Base-by-base conservation (phyloP, 2,329 filamentous ascomycete genomes). In the Pezicula carpinea region DNA sequence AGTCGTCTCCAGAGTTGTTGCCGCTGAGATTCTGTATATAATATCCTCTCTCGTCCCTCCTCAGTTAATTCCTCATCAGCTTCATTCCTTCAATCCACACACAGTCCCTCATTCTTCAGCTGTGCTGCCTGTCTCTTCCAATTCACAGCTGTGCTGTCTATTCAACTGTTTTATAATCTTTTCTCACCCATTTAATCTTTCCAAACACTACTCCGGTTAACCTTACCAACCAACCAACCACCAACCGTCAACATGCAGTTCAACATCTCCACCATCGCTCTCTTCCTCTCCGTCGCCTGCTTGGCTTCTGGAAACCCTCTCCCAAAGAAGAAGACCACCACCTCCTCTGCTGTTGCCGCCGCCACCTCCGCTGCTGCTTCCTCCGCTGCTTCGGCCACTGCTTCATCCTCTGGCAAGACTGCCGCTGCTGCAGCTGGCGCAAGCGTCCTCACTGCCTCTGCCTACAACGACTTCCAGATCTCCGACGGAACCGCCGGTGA, bases 391-490 rank as follows among this genome's bases (percentile, higher is more conserved):
- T n/a, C 59, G n/a, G 38, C 46, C 15, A 22, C 43, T 44, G 43
- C 48, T 14, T 31, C 47, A 13, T 19, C 41, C 23, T 42, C 47
- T 34, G 17, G 44, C 10, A 33, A 40, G 14, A 35, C 45, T 52
- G 51, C 42, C 21, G 43, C 47, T 1, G 48, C 54, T 1, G 48
- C 49, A 8, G 19, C 44, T 17, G 32, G 60, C 10, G 57, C 58
- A 11, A 57, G 54, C 13, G 64, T 69, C 23, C 63, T 70, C 38
- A 63, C 57, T 14, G 57, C 61, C 18, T 48, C 65, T 13, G 60
- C 63, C 41, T 76, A 73, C 58, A 59, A 74, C 49, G 61, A 68
- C 31, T 67, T 76, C 53, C 73, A 71, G 21, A 75, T 76, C 54
- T 72, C 69, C 4, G 65, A 64, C 14, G 72, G 73, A 31, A 63